phyloP scores from a whole-genome alignment of 768 basidiomycete genomes.

The Boletus sp. region DNA sequence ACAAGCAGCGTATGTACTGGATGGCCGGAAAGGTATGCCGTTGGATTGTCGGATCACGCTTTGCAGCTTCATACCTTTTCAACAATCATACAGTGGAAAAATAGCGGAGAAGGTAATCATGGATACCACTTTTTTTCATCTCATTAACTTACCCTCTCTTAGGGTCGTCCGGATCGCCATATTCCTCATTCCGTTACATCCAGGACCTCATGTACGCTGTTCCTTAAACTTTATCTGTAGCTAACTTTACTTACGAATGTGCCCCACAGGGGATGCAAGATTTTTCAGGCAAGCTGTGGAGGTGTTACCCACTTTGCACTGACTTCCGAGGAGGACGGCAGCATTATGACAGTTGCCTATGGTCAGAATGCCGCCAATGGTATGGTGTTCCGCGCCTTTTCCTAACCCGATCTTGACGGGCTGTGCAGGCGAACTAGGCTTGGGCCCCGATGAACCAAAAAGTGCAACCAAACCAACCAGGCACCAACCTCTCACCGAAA shows the following conservation, averaged over 20 bases:
- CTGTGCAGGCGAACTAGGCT: slow-evolving; percentile 69
- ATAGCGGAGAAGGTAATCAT: slow-evolving; percentile 79
- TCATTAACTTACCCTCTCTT: slow-evolving; percentile 7
- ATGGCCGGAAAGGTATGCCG: slow-evolving; percentile 72
- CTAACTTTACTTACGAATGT: not conserved
- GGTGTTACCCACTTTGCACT: slow-evolving; percentile 89
- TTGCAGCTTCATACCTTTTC: not conserved
- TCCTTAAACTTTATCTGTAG: not conserved
- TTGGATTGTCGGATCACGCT: not conserved
- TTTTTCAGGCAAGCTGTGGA: slow-evolving; percentile 65
- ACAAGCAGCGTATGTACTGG: slow-evolving; percentile 83
- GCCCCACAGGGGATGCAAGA: slow-evolving; percentile 69
- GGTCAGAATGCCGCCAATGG: slow-evolving; percentile 88
- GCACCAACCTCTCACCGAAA: slow-evolving; percentile 66
- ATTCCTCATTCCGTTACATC: slow-evolving; percentile 82
- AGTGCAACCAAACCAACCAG: slow-evolving; percentile 81
- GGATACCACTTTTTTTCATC: not conserved
- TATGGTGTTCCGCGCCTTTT: slow-evolving; percentile 21
- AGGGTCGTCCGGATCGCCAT: slow-evolving; percentile 90
- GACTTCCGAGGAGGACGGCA: slow-evolving; percentile 69
- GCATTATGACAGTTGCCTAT: slow-evolving; percentile 83
- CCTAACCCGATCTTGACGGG: not conserved
- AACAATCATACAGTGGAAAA: slow-evolving; percentile 73
- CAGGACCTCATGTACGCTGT: slow-evolving; percentile 75
- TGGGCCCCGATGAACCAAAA: slow-evolving; percentile 79